These are phyloP conservation scores for Herpetospermum pedunculosum DNA, from an alignment of 306 rosid genomes.

Conservation along the genomic window DNA sequence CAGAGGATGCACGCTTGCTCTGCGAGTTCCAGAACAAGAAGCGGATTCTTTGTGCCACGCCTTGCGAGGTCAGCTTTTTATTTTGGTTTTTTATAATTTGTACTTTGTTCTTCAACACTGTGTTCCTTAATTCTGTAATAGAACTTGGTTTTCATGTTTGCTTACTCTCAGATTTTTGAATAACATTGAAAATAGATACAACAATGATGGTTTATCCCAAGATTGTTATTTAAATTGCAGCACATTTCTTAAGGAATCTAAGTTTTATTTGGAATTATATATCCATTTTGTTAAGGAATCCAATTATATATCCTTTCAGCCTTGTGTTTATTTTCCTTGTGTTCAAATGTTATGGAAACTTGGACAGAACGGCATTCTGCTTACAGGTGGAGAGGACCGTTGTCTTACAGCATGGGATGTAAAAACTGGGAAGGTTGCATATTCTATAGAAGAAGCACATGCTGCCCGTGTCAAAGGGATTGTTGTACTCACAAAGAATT, in stretches of 20 bases:
- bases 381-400: constrained; percentile 76
- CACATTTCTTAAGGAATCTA: not conserved
- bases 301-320: not conserved
- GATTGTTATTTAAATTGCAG: not conserved
- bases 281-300: not conserved
- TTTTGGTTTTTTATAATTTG: too few relatives aligned
- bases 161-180: not conserved
- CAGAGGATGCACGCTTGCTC: constrained; percentile 70
- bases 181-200: not conserved
- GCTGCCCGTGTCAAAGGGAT: constrained; percentile 71
- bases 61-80: constrained; percentile 64
- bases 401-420: constrained; percentile 72
- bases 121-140: not conserved
- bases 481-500: constrained; percentile 38
- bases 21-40: constrained; percentile 43
- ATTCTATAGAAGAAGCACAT: constrained; percentile 68
- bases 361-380: constrained; percentile 66
- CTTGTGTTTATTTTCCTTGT: not conserved
- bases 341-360: not conserved
- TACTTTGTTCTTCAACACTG: not conserved
- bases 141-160: too few relatives aligned
- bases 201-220: not conserved
- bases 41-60: constrained; percentile 45
- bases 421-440: constrained; percentile 64
- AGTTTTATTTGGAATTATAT: not conserved